Evolutionary conservation across 1,284 basidiomycete species (phyloP).

Genomic region (Thecaphora thlaspeos): DNA sequence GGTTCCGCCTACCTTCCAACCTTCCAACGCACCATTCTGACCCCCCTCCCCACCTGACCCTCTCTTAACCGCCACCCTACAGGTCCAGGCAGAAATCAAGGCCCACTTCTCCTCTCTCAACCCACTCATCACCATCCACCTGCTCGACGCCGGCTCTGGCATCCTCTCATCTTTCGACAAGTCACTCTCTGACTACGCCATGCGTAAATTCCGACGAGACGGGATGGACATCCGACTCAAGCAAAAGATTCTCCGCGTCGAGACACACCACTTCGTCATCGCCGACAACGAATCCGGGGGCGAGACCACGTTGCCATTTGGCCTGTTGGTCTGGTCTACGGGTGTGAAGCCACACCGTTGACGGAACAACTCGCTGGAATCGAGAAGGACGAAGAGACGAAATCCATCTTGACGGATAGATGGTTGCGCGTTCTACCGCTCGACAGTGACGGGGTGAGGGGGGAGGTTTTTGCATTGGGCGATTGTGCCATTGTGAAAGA

Average conservation of each 20-base stretch:
- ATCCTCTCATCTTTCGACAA: conserved; percentile 54
- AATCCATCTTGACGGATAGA: conserved; percentile 62
- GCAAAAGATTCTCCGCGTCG: conserved; percentile 16
- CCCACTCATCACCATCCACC: conserved; percentile 12
- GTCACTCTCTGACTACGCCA: conserved; percentile 44
- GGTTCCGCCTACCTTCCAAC: no score
- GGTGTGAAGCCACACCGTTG: conserved; percentile 76
- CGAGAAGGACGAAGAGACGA: conserved; percentile 67
- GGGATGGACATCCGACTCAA: conserved; percentile 22
- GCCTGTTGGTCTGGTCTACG: conserved; percentile 80
- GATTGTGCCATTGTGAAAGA: conserved; percentile 69
- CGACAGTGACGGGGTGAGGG: background rate
- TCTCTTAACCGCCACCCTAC: no score
- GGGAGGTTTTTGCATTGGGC: conserved; percentile 63
- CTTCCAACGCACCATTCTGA: no score
- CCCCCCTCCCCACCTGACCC: background rate
- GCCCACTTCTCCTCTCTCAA: conserved; percentile 58
- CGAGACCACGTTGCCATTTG: conserved; percentile 67
- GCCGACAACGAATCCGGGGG: background rate
- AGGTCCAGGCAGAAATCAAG: conserved; percentile 64
- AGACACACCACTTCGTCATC: conserved; percentile 8
- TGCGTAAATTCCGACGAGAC: conserved; percentile 40
- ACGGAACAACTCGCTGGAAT: conserved; percentile 66
- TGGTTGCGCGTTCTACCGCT: conserved; percentile 15
- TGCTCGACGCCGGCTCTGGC: conserved; percentile 41